Conservation (phyloP, 257 asterid species). For the Paraleonurus japonicus region DNA sequence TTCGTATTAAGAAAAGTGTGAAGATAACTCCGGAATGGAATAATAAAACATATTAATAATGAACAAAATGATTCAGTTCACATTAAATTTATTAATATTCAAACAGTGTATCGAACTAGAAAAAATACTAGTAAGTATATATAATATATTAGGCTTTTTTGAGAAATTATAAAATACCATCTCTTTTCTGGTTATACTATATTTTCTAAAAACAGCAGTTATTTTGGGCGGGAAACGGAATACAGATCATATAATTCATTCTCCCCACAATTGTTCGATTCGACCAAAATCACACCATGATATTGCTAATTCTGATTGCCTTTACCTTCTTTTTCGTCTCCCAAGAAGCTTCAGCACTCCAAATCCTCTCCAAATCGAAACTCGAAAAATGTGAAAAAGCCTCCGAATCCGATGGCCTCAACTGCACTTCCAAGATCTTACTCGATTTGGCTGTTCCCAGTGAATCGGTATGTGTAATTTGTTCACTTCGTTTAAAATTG, state of each 20-base stretch:
- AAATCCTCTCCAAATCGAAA: constrained; percentile 80
- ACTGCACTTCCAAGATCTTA: constrained; percentile 73
- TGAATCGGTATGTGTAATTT: constrained; percentile 53
- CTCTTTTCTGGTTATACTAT: too few relatives aligned
- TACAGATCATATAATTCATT: neutral
- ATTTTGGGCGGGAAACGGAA: neutral
- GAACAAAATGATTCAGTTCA: too few relatives aligned
- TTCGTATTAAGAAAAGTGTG: too few relatives aligned
- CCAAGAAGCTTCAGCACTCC: constrained; percentile 31
- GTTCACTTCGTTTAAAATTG: neutral
- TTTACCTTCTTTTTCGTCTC: constrained; percentile 23
- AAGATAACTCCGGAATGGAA: too few relatives aligned
- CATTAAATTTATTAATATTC: too few relatives aligned
- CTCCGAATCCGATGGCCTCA: constrained; percentile 56
- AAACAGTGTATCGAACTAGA: too few relatives aligned
- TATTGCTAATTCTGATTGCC: constrained; percentile 22
- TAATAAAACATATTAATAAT: too few relatives aligned
- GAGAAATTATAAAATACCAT: too few relatives aligned
- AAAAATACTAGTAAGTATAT: too few relatives aligned
- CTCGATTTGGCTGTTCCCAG: constrained; percentile 89
- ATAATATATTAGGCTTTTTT: too few relatives aligned
- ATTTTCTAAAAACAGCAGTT: neutral
- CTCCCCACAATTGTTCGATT: too few relatives aligned
- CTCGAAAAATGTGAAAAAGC: constrained; percentile 73
- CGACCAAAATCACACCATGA: constrained; percentile 31